A percentile compares a stretch with the other conserved stretches of the same genome.
Conservation (phyloP, 192 early-diverging fungal genomes). For the Backusella westeae region DNA sequence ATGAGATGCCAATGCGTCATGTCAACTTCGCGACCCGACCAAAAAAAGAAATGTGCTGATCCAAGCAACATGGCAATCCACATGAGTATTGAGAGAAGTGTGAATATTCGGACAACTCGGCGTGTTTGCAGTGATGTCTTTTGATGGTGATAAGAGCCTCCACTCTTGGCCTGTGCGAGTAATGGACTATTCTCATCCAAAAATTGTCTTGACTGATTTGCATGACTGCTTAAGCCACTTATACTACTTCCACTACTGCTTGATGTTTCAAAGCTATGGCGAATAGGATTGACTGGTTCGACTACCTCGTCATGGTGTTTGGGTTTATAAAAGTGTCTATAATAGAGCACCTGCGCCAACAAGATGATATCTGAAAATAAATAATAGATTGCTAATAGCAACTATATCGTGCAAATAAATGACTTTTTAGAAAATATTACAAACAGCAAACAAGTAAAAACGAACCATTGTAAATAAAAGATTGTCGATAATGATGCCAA, state of each 20-base stretch:
- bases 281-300: background rate
- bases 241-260: background rate
- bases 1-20: constrained; percentile 27
- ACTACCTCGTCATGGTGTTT: constrained; percentile 27
- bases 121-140: background rate
- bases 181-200: background rate
- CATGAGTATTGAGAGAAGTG: background rate
- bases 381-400: constrained; percentile 70
- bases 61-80: background rate
- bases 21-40: constrained; percentile 16
- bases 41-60: constrained; percentile 4
- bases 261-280: background rate
- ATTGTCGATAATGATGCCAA: constrained; percentile 64
- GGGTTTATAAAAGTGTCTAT: constrained; percentile 31
- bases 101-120: constrained; percentile 12
- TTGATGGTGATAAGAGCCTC: background rate
- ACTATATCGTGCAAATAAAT: constrained; percentile 26
- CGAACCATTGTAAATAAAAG: constrained; percentile 66
- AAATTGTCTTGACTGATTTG: background rate
- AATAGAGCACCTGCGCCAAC: constrained; percentile 68
- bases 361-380: constrained; percentile 64
- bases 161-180: background rate
- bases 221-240: background rate
- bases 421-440: background rate
- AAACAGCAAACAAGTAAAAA: background rate